These are phyloP conservation scores for Pichia sp. DNA, from an alignment of 1,139 yeast genomes.

Conservation along the genomic window DNA sequence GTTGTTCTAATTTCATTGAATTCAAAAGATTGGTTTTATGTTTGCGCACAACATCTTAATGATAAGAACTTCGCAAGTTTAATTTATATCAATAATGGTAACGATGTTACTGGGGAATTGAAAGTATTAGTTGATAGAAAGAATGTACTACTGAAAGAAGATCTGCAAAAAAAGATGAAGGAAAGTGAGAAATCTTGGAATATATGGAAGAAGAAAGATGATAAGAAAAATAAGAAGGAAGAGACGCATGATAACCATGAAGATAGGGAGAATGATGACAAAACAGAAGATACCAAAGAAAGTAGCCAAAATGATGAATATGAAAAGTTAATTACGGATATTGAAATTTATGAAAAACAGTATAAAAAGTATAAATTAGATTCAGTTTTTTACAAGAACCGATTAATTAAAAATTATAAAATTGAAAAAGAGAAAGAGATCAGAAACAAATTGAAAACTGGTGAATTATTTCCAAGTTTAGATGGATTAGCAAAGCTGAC, in stretches of 20 bases:
- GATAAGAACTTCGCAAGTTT: constrained; percentile 39
- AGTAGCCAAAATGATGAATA: background rate
- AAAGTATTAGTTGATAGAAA: constrained; percentile 9
- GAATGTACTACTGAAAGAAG: constrained; percentile 7
- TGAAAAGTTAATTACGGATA: background rate
- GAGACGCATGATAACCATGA: constrained; percentile 1
- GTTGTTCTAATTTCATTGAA: constrained; percentile 37
- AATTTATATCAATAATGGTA: constrained; percentile 19
- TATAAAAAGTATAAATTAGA: constrained; percentile 25
- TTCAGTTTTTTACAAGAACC: constrained; percentile 22
- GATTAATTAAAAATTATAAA: constrained; percentile 24
- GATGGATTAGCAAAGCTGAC: constrained; percentile 2
- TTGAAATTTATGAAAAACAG: background rate
- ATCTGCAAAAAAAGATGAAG: constrained; percentile 15
- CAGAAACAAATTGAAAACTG: constrained; percentile 19
- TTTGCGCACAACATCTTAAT: constrained; percentile 40
- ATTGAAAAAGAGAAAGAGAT: constrained; percentile 18
- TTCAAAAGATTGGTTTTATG: constrained; percentile 41
- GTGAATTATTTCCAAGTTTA: constrained; percentile 24
- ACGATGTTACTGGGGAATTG: constrained; percentile 15
- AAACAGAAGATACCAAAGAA: background rate
- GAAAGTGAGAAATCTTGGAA: constrained; percentile 5
- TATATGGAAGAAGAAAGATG: constrained; percentile 9
- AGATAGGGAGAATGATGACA: constrained; percentile 1
- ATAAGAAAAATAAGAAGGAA: constrained; percentile 6